These are phyloP conservation scores for Athelia sp. DNA, from an alignment of 1,284 basidiomycete genomes.

Conservation along the genomic window DNA sequence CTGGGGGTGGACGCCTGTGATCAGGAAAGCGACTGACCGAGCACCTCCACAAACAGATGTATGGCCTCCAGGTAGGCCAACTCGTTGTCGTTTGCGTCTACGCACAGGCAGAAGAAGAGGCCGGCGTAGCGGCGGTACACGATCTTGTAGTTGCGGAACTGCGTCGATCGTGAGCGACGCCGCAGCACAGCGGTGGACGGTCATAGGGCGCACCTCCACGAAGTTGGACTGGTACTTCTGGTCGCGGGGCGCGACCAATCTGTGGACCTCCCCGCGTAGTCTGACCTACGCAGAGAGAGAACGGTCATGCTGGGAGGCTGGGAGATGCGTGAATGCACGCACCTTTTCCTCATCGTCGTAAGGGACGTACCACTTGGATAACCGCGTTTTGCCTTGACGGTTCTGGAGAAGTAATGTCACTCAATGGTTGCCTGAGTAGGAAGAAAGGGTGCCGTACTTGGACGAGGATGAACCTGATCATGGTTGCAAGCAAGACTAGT, in stretches of 20 bases:
- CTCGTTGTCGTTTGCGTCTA: slow-evolving; percentile 98
- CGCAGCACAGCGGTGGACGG: no score
- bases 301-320: not conserved
- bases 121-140: slow-evolving; percentile 96
- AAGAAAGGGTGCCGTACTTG: slow-evolving; percentile 53
- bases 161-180: no score
- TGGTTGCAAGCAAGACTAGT: slow-evolving; percentile 23
- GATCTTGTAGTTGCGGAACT: slow-evolving; percentile 96
- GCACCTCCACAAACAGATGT: slow-evolving; percentile 97
- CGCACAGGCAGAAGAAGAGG: slow-evolving; percentile 96
- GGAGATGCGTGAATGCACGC: slow-evolving; percentile 11
- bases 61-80: slow-evolving; percentile 96
- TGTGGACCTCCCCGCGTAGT: slow-evolving; percentile 91
- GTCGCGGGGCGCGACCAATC: slow-evolving; percentile 93
- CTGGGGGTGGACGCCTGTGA: slow-evolving; percentile 3
- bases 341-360: slow-evolving; percentile 97
- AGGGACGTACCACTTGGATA: slow-evolving; percentile 97
- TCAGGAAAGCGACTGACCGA: slow-evolving; percentile 54
- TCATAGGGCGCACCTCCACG: slow-evolving; percentile 81
- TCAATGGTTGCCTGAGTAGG: not conserved
- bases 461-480: slow-evolving; percentile 94
- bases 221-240: slow-evolving; percentile 99
- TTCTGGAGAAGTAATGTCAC: slow-evolving; percentile 50
- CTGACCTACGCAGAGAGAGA: slow-evolving; percentile 56
- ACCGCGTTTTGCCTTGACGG: slow-evolving; percentile 93